Evolutionary conservation across 768 basidiomycete genomes (phyloP), one percentile per base, ranked within the genome.

Genomic region (Saitozyma podzolica): DNA sequence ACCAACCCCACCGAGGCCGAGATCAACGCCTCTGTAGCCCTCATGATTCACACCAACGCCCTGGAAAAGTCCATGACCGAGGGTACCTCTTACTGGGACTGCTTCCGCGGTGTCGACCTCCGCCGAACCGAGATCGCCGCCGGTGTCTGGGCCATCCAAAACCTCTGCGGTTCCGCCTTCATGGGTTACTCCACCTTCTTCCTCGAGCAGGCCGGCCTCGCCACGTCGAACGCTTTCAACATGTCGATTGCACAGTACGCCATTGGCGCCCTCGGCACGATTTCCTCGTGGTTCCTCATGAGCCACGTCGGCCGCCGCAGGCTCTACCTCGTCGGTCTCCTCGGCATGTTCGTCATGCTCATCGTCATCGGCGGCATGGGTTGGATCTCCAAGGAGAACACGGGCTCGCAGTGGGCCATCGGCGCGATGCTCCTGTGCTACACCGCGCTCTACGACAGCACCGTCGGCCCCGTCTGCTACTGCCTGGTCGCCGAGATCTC

Each of bases 101-200:
- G 80, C 67, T 81, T 80, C 77, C 64, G 61, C 20, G 80, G 80
- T 19, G 59, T 73, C 59, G 79, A 82, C 58, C 58, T 70, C 0
- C 63, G 80, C 39, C 57, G 80, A 10, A 80, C 79, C 9, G 80
- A 80, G 64, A 73, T 92, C 79, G 92, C 71, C 8, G 14, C 62
- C 14, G 67, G 68, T 29, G 62, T 58, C 42, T 80, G 77, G 77
- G 50, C 62, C 16, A 67, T 71, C 39, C 78, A 80, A 54, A 70
- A 65, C 40, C 42, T 61, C 6, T 73, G 66, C 48, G 77, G 75
- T 50, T 72, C 65, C 51, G 58, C 67, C 6, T 66, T 74, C 63
- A 66, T 63, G 63, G 63, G 65, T 14, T 66, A 67, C 40, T 60
- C 64, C 14, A 75, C 72, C 9, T 75, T 68, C 57, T 77, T 75